These are phyloP conservation scores for Begonia fuchsioides DNA, from an alignment of 306 rosid species.

Conservation along the genomic window DNA sequence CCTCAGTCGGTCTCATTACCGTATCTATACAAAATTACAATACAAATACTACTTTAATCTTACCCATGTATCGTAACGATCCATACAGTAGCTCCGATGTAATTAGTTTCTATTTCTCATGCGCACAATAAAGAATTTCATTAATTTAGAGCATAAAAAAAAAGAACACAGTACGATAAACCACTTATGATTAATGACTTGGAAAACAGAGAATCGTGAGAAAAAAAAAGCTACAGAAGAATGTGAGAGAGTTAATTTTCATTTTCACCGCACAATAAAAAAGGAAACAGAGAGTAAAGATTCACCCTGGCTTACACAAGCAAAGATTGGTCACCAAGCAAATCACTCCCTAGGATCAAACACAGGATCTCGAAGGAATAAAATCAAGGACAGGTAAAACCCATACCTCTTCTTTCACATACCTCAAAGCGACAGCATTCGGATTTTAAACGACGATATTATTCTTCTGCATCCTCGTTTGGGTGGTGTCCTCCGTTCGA, in stretches of 20 bases:
- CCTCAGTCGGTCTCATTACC: no score
- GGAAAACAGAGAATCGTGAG: constrained; percentile 30
- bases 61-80: no score
- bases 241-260: constrained; percentile 32
- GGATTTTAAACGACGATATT: constrained; percentile 10
- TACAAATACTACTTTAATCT: no score
- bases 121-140: no score
- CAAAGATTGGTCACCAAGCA: constrained; percentile 36
- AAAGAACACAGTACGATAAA: no score
- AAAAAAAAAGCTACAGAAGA: constrained; percentile 30
- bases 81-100: no score
- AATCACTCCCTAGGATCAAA: constrained; percentile 30
- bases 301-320: constrained; percentile 30
- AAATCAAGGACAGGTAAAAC: constrained; percentile 37
- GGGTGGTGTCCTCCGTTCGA: constrained; percentile 49
- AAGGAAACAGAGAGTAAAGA: constrained; percentile 32
- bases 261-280: constrained; percentile 30
- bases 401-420: constrained; percentile 26
- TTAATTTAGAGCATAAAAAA: no score
- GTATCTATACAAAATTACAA: no score
- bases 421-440: constrained; percentile 13
- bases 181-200: constrained; percentile 14
- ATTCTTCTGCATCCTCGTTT: constrained; percentile 54
- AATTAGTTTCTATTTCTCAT: no score
- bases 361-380: constrained; percentile 34